phyloP scores from a whole-genome alignment of 2,329 filamentous ascomycete genomes.

The Aureobasidium mangrovei region DNA sequence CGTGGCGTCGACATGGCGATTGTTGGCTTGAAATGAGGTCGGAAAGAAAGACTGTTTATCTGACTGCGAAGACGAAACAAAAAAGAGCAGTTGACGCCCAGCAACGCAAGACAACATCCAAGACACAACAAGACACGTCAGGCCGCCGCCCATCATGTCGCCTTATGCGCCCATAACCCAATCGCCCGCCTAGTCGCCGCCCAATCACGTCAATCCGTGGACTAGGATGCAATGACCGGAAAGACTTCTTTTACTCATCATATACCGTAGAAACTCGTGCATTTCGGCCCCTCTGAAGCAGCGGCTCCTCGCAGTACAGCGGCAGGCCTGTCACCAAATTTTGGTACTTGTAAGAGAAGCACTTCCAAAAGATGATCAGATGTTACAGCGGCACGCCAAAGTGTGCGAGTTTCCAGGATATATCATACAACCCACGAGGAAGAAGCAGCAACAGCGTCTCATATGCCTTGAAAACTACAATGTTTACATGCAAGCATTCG shows the following conservation, averaged over 20 bases:
- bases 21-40: neutral
- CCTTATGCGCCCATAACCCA: neutral
- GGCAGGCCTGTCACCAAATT: too few species aligned
- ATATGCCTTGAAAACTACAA: neutral
- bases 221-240: neutral
- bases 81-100: neutral
- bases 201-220: neutral
- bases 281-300: too few species aligned
- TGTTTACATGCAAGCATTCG: neutral
- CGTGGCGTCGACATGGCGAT: constrained; percentile 7
- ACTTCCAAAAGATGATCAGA: too few species aligned
- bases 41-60: neutral
- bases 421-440: too few species aligned
- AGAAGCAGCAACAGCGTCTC: too few species aligned
- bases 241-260: too few species aligned
- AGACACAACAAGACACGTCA: constrained; percentile 11
- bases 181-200: neutral
- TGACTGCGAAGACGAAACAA: neutral
- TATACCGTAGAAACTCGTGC: too few species aligned
- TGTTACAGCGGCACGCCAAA: too few species aligned
- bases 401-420: too few species aligned
- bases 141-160: neutral
- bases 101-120: neutral
- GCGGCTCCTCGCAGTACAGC: too few species aligned
- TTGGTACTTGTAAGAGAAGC: too few species aligned